Base-by-base conservation (phyloP, 345 rosid species). In the Isatis tinctoria region DNA sequence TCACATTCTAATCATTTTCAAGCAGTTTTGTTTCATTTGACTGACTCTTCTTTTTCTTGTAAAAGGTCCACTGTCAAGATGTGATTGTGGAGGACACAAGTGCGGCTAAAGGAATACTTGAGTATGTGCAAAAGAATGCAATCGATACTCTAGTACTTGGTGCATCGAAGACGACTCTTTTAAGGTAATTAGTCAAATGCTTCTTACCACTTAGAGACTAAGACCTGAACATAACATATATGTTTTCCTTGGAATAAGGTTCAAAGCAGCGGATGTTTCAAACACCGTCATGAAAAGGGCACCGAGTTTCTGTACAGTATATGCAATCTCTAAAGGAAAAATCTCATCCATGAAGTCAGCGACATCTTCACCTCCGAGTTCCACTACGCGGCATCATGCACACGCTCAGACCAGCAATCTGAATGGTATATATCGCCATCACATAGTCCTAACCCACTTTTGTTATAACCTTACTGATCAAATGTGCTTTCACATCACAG, bases 281-380 rank as follows among this genome's bases (percentile, higher is more conserved):
- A 79, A 75, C 41, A 81, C 67, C 2, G 88, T 95, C 24, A 70
- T 85, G 20, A 92, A 85, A 75, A 81, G 39, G 57, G 90, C 86
- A 18, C 91, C 96, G 5, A 90, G 78, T 16, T 92, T 80, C 74
- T 95, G 99, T 66, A 82, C 89, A 0, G 87, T 92, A 0, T 95
- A 95, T 74, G 68, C 80, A 58, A 95, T 94, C 37, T 54, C 78
- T 30, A 92, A 85, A 85, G 90, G 89, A 49, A 90, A 83, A 75
- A 74, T 92, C 32, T 79, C 92, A 1, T 80, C 92, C 1, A 81
- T 87, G 13, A 81, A 74, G 76, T 41, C 91, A 2, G 93, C 96
- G 40, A 65, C 88, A 9, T 32, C 67, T 53, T 47, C 77, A 12
- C 69, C 79, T n/a, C 89, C 92, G 2, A 9, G 52, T 5, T 74